phyloP scores from a whole-genome alignment of 306 rosid genomes.

The Malus fusca region DNA sequence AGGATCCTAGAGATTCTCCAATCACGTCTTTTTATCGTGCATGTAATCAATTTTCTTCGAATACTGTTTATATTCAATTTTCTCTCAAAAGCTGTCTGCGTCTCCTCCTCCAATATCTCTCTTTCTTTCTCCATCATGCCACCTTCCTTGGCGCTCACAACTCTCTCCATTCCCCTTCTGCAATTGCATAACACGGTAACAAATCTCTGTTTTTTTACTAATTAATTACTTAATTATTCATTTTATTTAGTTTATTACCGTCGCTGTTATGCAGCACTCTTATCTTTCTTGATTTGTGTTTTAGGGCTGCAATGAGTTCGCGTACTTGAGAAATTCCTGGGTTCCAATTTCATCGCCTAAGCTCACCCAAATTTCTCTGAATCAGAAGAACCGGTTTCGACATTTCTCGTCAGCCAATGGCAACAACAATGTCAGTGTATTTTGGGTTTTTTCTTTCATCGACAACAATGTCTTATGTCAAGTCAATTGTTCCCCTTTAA shows the following conservation, averaged over 20 bases:
- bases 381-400: conserved; percentile 7
- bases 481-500: background rate
- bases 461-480: background rate
- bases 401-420: conserved; percentile 22
- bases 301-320: conserved; percentile 12
- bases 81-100: background rate
- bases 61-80: no score
- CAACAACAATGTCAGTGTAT: conserved; percentile 22
- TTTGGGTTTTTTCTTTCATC: background rate
- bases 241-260: background rate
- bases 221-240: background rate
- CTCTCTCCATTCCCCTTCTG: background rate
- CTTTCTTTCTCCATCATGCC: background rate
- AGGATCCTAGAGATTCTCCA: no score
- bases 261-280: background rate
- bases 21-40: no score
- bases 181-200: background rate
- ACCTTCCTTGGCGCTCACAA: background rate
- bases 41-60: rapidly evolving
- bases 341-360: conserved; percentile 12
- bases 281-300: background rate
- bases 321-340: conserved; percentile 1
- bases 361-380: conserved; percentile 6
- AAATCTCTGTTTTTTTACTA: background rate
- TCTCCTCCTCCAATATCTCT: background rate